phyloP scores from a whole-genome alignment of 352 stramenopile species.

The Phytophthora pistaciae region DNA sequence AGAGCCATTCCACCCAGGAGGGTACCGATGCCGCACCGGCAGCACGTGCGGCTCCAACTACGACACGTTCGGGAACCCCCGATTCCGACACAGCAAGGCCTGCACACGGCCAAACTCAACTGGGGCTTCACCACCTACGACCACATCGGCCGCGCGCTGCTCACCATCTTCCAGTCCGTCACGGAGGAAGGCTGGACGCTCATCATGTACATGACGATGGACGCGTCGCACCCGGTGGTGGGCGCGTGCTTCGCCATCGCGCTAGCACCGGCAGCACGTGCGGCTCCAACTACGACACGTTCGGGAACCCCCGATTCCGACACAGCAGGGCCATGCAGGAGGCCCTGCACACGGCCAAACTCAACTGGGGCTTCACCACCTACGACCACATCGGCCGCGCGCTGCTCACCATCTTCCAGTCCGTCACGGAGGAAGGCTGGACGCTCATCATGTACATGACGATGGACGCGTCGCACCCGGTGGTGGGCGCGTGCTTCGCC shows the following conservation, averaged over 20 bases:
- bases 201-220: constrained; percentile 91
- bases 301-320: constrained; percentile 64
- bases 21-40: constrained; percentile 41
- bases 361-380: constrained; percentile 91
- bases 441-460: constrained; percentile 93
- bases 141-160: constrained; percentile 83
- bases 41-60: constrained; percentile 69
- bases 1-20: constrained; percentile 35
- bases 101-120: constrained; percentile 69
- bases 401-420: constrained; percentile 93
- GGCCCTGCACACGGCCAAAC: constrained; percentile 49
- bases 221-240: constrained; percentile 54
- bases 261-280: constrained; percentile 39
- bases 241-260: constrained; percentile 83
- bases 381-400: constrained; percentile 92
- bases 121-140: constrained; percentile 94
- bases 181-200: constrained; percentile 75
- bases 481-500: constrained; percentile 82
- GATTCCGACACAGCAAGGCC: constrained; percentile 45
- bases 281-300: constrained; percentile 68
- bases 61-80: constrained; percentile 62
- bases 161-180: constrained; percentile 93
- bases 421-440: constrained; percentile 74
- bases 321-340: constrained; percentile 40
- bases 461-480: constrained; percentile 53